Conservation (phyloP, 192 early-diverging fungal genomes). For the Lobosporangium transversale region DNA sequence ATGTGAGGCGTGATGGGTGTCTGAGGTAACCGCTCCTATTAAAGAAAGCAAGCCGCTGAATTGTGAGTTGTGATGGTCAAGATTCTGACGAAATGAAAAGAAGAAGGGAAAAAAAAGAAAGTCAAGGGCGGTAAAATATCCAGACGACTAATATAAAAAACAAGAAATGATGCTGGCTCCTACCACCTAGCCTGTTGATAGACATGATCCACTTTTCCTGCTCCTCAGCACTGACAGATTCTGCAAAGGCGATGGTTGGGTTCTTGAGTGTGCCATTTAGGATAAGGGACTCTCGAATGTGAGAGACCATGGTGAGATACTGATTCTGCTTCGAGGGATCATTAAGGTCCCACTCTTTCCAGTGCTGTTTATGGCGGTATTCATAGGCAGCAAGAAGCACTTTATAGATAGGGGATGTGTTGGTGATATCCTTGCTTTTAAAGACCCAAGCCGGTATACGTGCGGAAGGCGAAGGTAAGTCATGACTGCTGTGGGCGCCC, state of each 20-base stretch:
- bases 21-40: constrained; percentile 46
- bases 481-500: constrained; percentile 25
- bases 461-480: constrained; percentile 9
- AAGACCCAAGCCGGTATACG: constrained; percentile 63
- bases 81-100: no score
- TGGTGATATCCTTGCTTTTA: constrained; percentile 36
- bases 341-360: constrained; percentile 57
- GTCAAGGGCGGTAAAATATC: no score
- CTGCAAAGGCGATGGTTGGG: constrained; percentile 55
- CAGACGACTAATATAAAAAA: no score
- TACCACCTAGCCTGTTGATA: constrained; percentile 57
- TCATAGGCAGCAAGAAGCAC: constrained; percentile 58
- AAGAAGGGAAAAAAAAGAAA: no score
- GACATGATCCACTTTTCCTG: constrained; percentile 34
- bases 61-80: no score
- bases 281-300: constrained; percentile 51
- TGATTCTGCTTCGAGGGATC: constrained; percentile 35
- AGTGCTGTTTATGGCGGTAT: constrained; percentile 52
- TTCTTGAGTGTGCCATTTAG: constrained; percentile 32
- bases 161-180: no score
- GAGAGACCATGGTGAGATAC: constrained; percentile 47
- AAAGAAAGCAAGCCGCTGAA: no score
- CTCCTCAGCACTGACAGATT: constrained; percentile 31
- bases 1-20: constrained; percentile 53
- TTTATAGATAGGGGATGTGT: constrained; percentile 47